These are phyloP conservation scores for Parsonsia alboflavescens DNA, from an alignment of 257 asterid species.

Conservation along the genomic window DNA sequence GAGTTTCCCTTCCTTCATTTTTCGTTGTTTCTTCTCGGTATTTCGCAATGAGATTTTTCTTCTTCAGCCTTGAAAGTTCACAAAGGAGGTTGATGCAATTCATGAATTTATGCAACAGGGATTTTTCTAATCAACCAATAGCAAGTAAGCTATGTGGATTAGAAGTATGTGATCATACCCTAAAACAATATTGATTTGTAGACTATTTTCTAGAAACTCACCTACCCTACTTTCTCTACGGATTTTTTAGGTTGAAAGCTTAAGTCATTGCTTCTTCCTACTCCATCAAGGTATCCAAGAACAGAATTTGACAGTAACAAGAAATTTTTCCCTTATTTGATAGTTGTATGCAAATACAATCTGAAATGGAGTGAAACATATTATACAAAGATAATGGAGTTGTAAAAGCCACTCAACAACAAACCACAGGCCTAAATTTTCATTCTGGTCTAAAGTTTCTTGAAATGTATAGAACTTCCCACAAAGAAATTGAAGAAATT, in stretches of 20 bases:
- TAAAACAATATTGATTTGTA: not conserved
- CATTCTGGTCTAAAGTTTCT: not conserved
- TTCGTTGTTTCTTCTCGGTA: not conserved
- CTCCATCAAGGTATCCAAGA: slow-evolving; percentile 16
- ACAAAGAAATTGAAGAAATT: not conserved
- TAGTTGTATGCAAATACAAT: not conserved
- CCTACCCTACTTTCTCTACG: slow-evolving; percentile 12
- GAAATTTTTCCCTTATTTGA: not conserved
- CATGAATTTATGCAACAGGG: not conserved
- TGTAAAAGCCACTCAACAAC: not conserved
- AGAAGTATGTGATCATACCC: not conserved
- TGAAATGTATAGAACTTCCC: not conserved
- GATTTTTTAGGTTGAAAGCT: not conserved
- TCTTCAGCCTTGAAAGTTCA: not conserved
- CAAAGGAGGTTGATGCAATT: not conserved
- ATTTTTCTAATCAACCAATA: slow-evolving; percentile 2
- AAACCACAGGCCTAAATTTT: not conserved
- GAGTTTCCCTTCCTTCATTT: slow-evolving; percentile 37
- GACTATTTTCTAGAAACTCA: not conserved
- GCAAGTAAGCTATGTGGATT: slow-evolving; percentile 15
- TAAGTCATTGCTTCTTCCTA: slow-evolving; percentile 17
- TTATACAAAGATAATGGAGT: not conserved
- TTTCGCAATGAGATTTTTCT: not conserved
- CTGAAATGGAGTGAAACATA: not conserved
- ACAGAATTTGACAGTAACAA: not conserved